A percentile compares a stretch with the other conserved stretches of the same genome.
Conservation (phyloP, 1,284 basidiomycete species). For the Marasmius sp. region DNA sequence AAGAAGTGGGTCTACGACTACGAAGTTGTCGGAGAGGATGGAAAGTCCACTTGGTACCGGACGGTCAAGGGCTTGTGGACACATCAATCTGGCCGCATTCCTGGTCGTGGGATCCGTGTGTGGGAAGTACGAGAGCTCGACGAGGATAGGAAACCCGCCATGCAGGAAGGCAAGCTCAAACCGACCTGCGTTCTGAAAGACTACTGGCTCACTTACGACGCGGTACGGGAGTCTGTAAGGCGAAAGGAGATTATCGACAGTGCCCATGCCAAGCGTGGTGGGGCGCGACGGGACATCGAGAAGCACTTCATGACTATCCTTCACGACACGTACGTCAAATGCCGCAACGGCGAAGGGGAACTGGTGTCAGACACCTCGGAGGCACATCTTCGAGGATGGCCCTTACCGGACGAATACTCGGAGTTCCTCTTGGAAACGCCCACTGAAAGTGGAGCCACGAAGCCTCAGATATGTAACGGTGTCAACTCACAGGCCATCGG, state of each 20-base stretch:
- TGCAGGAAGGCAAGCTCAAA: not conserved
- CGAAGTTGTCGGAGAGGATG: not conserved
- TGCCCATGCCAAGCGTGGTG: not conserved
- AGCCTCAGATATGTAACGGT: too few species aligned
- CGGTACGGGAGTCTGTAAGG: not conserved
- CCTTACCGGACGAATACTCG: too few species aligned
- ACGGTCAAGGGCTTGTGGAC: not conserved
- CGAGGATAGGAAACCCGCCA: not conserved
- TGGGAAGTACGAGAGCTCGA: not conserved
- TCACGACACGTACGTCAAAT: not conserved
- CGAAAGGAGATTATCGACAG: not conserved
- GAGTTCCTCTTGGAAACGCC: too few species aligned
- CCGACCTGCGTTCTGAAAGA: not conserved
- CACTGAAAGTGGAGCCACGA: too few species aligned
- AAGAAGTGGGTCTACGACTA: not conserved
- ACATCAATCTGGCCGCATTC: not conserved
- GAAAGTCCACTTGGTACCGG: not conserved
- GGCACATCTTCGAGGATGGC: too few species aligned
- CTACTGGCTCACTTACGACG: not conserved
- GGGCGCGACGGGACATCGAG: not conserved
- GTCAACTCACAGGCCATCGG: too few species aligned
- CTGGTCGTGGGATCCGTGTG: not conserved
- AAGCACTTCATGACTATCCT: slow-evolving; percentile 5
- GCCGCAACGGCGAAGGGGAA: too few species aligned
- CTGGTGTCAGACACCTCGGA: not conserved